These are phyloP conservation scores for Pelomyxa schiedti DNA, from an alignment of 78 protist genomes.

Conservation along the genomic window DNA sequence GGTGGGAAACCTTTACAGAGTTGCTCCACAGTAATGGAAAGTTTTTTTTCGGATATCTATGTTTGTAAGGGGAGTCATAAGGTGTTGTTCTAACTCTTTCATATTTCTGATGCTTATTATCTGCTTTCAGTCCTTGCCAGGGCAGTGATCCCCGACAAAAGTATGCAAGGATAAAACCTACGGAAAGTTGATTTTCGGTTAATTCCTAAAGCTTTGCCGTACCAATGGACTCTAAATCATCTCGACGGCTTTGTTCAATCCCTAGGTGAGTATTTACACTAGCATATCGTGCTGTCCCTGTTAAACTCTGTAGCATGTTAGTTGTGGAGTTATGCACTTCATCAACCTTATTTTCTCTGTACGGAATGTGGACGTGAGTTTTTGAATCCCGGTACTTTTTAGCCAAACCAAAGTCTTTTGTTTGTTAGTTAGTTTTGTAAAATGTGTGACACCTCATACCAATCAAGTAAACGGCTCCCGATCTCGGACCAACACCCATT, in stretches of 20 bases:
- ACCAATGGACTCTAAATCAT: constrained; percentile 81
- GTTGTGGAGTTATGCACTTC: too few relatives aligned
- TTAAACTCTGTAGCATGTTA: too few relatives aligned
- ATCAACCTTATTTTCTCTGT: constrained; percentile 79
- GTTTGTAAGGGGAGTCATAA: too few relatives aligned
- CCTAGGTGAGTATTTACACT: constrained; percentile 79
- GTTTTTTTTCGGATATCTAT: constrained; percentile 68
- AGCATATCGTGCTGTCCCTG: constrained; percentile 87
- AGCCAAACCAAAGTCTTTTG: constrained; percentile 88
- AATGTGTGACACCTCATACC: too few relatives aligned
- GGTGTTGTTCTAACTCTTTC: too few relatives aligned
- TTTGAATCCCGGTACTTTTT: constrained; percentile 72
- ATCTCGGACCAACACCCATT: constrained; percentile 59
- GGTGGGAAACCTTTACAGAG: constrained; percentile 42
- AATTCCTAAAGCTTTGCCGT: too few relatives aligned
- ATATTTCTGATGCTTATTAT: constrained; percentile 78
- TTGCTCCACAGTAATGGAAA: constrained; percentile 41
- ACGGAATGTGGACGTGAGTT: constrained; percentile 79
- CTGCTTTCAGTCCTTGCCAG: too few relatives aligned
- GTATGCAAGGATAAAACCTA: constrained; percentile 67
- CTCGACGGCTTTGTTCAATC: constrained; percentile 73
- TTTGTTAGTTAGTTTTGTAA: too few relatives aligned
- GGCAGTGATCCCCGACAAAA: constrained; percentile 76
- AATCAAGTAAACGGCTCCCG: constrained; percentile 21
- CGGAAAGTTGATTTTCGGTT: too few relatives aligned